These are phyloP conservation scores for Candida railenensis DNA, from an alignment of 805 yeast species.

Conservation along the genomic window DNA sequence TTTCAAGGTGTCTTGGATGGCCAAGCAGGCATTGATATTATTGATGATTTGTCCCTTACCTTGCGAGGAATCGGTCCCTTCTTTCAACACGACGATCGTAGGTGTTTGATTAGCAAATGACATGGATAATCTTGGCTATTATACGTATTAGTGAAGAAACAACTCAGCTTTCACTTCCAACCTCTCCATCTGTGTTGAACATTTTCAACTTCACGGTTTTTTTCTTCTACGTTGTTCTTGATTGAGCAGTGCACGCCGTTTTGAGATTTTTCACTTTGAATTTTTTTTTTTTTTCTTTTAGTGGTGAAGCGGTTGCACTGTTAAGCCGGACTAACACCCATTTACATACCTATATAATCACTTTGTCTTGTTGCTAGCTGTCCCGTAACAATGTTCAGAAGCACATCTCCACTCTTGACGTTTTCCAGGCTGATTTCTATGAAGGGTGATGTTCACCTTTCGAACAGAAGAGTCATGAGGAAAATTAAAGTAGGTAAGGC, in stretches of 20 bases:
- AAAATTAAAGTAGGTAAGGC: conserved; percentile 79
- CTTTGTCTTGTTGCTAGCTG: no score
- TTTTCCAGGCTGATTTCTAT: conserved; percentile 14
- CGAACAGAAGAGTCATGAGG: conserved; percentile 59
- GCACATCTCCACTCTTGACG: neutral
- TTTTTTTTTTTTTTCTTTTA: no score
- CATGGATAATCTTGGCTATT: conserved; percentile 41
- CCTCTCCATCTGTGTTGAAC: neutral
- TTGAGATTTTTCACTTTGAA: no score
- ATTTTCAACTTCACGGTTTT: no score
- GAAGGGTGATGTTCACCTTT: conserved; percentile 41
- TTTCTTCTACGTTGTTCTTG: no score
- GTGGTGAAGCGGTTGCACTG: no score
- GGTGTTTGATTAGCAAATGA: conserved; percentile 93
- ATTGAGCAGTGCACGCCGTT: no score
- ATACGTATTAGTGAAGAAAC: neutral
- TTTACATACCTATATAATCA: no score
- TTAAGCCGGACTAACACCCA: no score
- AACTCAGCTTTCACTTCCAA: neutral
- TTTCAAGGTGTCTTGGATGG: conserved; percentile 91
- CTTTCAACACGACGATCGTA: conserved; percentile 95
- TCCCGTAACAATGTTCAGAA: neutral
- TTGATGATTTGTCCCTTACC: conserved; percentile 95
- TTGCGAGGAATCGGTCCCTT: conserved; percentile 96
- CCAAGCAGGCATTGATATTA: conserved; percentile 95